Evolutionary conservation across 2,329 filamentous ascomycete species (phyloP), one percentile per base, ranked within the genome.

Genomic region (Ophiostoma fasciatum): DNA sequence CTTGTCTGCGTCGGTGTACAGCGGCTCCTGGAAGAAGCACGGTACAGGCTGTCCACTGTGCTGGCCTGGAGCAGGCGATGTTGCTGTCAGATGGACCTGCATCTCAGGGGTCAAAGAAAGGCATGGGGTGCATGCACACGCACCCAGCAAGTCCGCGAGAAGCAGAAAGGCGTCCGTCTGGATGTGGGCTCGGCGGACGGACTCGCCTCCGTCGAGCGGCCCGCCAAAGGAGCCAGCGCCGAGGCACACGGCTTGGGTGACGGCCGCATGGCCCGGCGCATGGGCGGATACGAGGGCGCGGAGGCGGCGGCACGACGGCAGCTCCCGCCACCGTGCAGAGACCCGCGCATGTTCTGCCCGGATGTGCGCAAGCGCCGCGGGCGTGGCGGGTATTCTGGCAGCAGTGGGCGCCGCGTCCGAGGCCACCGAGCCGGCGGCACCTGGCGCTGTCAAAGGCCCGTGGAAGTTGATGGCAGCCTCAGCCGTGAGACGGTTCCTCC

Each of bases 171-270:
- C 69, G 19, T 60, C 59, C 1, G 73, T 58, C 48, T 77, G 71
- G 28, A 66, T 46, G 41, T 66, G 66, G 1, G 66, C 59, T 3
- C 57, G 57, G 33, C 62, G 53, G 42, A 60, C 61, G 2, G 56
- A 54, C n/a, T 62, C 58, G 0, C 56, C 58, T 1, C 58, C 61
- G 30, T 66, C 61, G 4, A 53, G 51, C 2, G 66, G 65, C 34
- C 72, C 66, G 36, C 72, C 68, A 41, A 72, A 72, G 0, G 66
- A 60, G 3, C 71, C 71, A 3, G 68, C 51, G 0, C 71, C 71
- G 5, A 75, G 57, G 40, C 69, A 73, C 6, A 74, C 46, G 2
- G 68, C 71, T 13, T 50, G 54, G 2, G 49, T 52, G 25, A 63
- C 48, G 17, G 15, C n/a, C n/a, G 38, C 45, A 26, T 45, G 43